Conservation (phyloP, 2,329 filamentous ascomycete genomes). For the Raffaelea arxii region DNA sequence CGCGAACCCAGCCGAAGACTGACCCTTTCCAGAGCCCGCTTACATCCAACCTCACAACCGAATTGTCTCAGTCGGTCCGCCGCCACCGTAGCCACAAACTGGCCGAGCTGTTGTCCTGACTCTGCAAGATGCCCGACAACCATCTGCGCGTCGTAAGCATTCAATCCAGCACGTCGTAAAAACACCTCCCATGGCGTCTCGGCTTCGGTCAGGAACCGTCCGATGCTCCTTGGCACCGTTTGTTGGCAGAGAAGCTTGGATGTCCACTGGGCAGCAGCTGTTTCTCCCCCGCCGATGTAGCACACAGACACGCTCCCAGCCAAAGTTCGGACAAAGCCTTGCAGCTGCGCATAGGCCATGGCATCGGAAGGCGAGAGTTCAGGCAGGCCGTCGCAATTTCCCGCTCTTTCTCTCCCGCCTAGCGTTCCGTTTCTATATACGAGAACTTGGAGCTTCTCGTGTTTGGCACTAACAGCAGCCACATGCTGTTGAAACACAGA, state of each 20-base stretch:
- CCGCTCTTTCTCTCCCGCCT: too few relatives aligned
- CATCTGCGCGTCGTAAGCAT: slow-evolving; percentile 61
- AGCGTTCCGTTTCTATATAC: slow-evolving; percentile 53
- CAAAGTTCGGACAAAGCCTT: slow-evolving; percentile 35
- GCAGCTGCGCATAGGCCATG: slow-evolving; percentile 37
- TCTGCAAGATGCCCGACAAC: slow-evolving; percentile 38
- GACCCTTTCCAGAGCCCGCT: background rate
- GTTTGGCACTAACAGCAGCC: slow-evolving; percentile 39
- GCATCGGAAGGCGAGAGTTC: slow-evolving; percentile 29
- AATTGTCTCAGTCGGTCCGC: background rate
- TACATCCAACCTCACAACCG: background rate
- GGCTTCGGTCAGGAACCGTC: slow-evolving; percentile 33
- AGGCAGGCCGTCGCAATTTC: slow-evolving; percentile 20
- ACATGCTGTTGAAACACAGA: slow-evolving; percentile 3
- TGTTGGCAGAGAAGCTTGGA: slow-evolving; percentile 37
- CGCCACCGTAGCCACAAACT: background rate
- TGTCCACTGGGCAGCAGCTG: slow-evolving; percentile 45
- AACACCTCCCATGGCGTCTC: slow-evolving; percentile 62
- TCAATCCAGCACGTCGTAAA: slow-evolving; percentile 55
- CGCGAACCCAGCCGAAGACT: background rate
- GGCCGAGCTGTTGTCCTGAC: background rate
- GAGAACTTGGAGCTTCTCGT: slow-evolving; percentile 59
- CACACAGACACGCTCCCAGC: slow-evolving; percentile 27
- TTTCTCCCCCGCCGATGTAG: slow-evolving; percentile 40
- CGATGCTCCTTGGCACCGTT: slow-evolving; percentile 11